Base-by-base conservation (phyloP, 2,329 filamentous ascomycete genomes). In the Verticillium isaacii region DNA sequence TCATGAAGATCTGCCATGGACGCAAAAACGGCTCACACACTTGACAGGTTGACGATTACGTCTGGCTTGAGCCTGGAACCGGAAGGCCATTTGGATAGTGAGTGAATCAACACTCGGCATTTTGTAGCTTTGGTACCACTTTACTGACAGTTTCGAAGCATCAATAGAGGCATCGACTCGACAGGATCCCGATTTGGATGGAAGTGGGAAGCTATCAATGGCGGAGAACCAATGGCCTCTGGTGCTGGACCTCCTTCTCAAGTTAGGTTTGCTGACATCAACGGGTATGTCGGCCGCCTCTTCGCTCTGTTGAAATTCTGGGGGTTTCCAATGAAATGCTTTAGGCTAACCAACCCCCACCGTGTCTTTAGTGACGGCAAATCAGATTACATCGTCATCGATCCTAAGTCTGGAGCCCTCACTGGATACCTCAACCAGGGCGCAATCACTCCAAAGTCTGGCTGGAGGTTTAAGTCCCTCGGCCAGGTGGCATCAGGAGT, bases 21-120 rank as follows among this genome's bases (percentile, higher is more conserved):
- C 29, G 29, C 5, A 6, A 29, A 6, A 29, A 36, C 1, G 9
- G 1, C 52, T 36, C 59, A 61, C 65, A 63, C 9, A 32, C n/a
- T 61, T 65, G 19, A 63, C 66, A 25, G 61, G 59, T 60, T 12
- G 63, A 66, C 4, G 66, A 69, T 56, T 67, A 67, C 23, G 59
- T 69, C 2, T 65, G 64, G 39, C 56, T 69, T 9, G 62, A 65
- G 15, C 65, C 59, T 7, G 36, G 58, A 1, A 59, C 32, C 4
- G 65, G 65, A 1, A 62, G 60, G 6, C 34, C 34, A 36, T 14
- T 9, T 62, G 62, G 4, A 58, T 23, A 57, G 62, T 66, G 32
- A 63, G 58, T 56, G 12, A 12, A 56, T 19, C 37, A 52, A 19
- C 32, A 60, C 12, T 23, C 17, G 12, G 4, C 29, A 29, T 29